Base-by-base conservation (phyloP, 2,329 filamentous ascomycete genomes). In the Monilinia laxa region DNA sequence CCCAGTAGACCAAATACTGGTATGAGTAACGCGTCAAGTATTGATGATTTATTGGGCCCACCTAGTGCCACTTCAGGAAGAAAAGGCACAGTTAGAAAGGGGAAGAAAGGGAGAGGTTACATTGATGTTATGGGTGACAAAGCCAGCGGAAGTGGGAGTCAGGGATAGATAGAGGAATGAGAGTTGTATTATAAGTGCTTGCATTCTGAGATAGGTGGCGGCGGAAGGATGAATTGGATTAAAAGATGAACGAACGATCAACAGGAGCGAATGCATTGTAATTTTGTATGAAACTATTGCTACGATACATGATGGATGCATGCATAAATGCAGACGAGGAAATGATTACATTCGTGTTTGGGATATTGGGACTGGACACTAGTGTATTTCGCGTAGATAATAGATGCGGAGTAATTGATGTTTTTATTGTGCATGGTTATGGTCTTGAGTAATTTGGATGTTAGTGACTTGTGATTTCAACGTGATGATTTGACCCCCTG, bases 21-120 rank as follows among this genome's bases (percentile, higher is more conserved):
- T 69, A 88, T 97, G 83, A 96, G 92, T 78, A 92, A 92, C 75
- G 92, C 92, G n/a, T 96, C 89, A 78, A 95, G 90, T 73, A 96
- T 99, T 75, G 95, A 99, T 74, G 95, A 99, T 77, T 81, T 99
- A 70, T 81, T 99, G 28, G 91, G 91, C 6, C 88, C 90, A 5
- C 86, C 90, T 4, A 85, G 83, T 40, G 85, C 90, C 23, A 85
- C 91, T 70, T 42, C 40, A 14, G 93, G 90, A 68, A 84, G 84
- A 2, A 79, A 76, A 73, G 81, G 83, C 6, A 83, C 83, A 0
- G 80, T 75, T 71, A 90, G 87, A 77, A 92, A 90, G 77, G 82
- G 85, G 74, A 92, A 92, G 81, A 92, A 92, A 81, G 87, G 89
- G 28, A 90, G 92, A 40, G 83, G 93, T 38, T 99, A 99, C 81